Evolutionary conservation across 225 moss, liverwort and hornwort species (phyloP).

Genomic region (Sphagnum tenellum): DNA sequence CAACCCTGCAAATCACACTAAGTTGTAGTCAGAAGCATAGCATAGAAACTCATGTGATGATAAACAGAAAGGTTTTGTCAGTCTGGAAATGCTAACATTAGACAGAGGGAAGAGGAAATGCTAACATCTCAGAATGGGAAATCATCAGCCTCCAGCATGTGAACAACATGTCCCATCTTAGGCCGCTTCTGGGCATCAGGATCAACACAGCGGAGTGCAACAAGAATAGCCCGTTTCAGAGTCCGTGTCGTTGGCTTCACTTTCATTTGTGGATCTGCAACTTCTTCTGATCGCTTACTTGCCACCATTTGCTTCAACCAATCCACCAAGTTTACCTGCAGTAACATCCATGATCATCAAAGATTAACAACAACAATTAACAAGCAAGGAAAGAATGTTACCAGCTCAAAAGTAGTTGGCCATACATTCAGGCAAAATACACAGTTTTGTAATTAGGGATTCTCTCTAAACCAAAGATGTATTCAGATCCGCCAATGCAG

Average conservation of each 20-base stretch:
- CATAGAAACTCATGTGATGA: too few relatives aligned
- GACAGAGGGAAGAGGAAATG: too few relatives aligned
- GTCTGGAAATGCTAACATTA: too few relatives aligned
- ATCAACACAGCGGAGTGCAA: slow-evolving; percentile 98
- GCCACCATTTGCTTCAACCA: slow-evolving; percentile 99
- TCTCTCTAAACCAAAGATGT: too few relatives aligned
- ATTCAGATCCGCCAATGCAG: too few relatives aligned
- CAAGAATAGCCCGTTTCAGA: slow-evolving; percentile 89
- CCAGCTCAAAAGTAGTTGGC: too few relatives aligned
- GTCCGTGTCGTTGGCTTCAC: slow-evolving; percentile 91
- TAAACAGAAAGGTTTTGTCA: neutral
- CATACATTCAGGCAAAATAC: too few relatives aligned
- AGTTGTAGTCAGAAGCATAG: too few relatives aligned
- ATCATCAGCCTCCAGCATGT: slow-evolving; percentile 99
- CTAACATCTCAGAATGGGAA: slow-evolving; percentile 45
- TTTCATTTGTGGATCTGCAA: slow-evolving; percentile 93
- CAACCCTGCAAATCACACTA: slow-evolving; percentile 23
- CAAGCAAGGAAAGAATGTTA: too few relatives aligned
- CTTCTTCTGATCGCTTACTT: slow-evolving; percentile 96
- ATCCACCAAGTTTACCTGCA: slow-evolving; percentile 94
- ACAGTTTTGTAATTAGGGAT: too few relatives aligned
- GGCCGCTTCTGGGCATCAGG: slow-evolving; percentile 94
- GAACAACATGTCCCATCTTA: slow-evolving; percentile 99
- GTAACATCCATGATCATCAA: too few relatives aligned
- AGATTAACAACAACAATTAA: too few relatives aligned